Conservation (phyloP, 1,284 basidiomycete species). For the Exobasidium cylindrosporum region DNA sequence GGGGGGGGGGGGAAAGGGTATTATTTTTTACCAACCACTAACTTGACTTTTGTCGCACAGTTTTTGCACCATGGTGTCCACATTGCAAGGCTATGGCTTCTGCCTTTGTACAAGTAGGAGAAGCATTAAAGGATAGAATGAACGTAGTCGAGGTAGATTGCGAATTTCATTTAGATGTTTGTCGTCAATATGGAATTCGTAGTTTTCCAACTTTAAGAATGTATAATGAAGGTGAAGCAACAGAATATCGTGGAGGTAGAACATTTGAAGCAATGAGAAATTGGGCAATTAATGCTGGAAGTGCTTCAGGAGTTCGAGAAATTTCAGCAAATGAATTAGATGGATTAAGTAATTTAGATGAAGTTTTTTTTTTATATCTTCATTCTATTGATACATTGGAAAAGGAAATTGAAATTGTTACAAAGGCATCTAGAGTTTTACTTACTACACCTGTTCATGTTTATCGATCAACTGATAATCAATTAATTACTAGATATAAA, state of each 20-base stretch:
- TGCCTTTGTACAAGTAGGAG: slow-evolving; percentile 35
- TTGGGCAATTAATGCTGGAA: slow-evolving; percentile 44
- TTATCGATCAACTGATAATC: slow-evolving; percentile 29
- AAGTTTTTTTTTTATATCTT: slow-evolving; percentile 47
- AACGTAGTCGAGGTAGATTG: slow-evolving; percentile 52
- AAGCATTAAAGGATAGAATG: slow-evolving; percentile 37
- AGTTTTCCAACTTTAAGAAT: slow-evolving; percentile 45
- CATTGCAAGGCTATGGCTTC: slow-evolving; percentile 51
- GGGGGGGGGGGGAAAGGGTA: neutral
- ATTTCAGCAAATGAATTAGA: slow-evolving; percentile 26
- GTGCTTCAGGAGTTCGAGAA: slow-evolving; percentile 24
- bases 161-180: slow-evolving; percentile 33
- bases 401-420: slow-evolving; percentile 13
- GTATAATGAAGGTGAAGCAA: slow-evolving; percentile 38
- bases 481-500: slow-evolving; percentile 31
- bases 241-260: slow-evolving; percentile 38
- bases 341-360: slow-evolving; percentile 25
- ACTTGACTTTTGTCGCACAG: neutral
- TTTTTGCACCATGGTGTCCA: slow-evolving; percentile 53
- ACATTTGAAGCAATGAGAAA: slow-evolving; percentile 40
- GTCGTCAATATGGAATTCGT: slow-evolving; percentile 29
- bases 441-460: slow-evolving; percentile 23
- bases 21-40: neutral
- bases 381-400: slow-evolving; percentile 25
- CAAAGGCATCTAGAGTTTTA: slow-evolving; percentile 17